Evolutionary conservation across 129 eudicot genomes (phyloP).

Genomic region (Calendula officinalis): DNA sequence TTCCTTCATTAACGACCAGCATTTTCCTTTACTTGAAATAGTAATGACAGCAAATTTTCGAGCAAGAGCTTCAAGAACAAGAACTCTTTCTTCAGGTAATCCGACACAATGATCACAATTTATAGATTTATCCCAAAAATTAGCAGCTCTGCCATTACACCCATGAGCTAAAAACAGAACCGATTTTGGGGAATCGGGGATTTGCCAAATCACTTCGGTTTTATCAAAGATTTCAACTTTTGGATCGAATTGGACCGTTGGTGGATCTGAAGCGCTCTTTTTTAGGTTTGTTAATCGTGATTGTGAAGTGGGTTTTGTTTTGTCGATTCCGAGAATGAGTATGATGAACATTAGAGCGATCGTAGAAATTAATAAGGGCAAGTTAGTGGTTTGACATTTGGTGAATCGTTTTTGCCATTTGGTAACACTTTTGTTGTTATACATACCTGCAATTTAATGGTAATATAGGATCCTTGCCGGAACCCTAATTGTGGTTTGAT

Average conservation of each 20-base stretch:
- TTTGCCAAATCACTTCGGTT: constrained; percentile 73
- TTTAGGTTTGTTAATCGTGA: constrained; percentile 19
- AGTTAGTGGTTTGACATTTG: constrained; percentile 13
- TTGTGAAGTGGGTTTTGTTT: constrained; percentile 36
- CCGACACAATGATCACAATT: constrained; percentile 77
- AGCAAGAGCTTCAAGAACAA: constrained; percentile 66
- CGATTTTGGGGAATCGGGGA: constrained; percentile 67
- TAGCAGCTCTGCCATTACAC: constrained; percentile 67
- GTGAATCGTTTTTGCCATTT: constrained; percentile 32
- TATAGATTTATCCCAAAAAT: constrained; percentile 74
- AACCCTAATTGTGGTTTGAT: neutral
- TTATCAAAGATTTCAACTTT: constrained; percentile 49
- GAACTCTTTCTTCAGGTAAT: constrained; percentile 81
- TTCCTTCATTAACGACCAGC: constrained; percentile 81
- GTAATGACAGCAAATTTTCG: constrained; percentile 72
- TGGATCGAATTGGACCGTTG: constrained; percentile 41
- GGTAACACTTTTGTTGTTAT: constrained; percentile 8
- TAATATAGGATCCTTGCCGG: neutral
- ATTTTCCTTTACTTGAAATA: constrained; percentile 57
- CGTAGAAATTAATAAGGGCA: constrained; percentile 36
- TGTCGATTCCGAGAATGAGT: constrained; percentile 31
- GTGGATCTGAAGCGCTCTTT: constrained; percentile 28
- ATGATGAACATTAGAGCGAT: constrained; percentile 36
- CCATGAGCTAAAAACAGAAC: constrained; percentile 89
- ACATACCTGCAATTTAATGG: constrained; percentile 17